Evolutionary conservation across 176 grass and related monocot species (phyloP), one percentile per base, ranked within the genome.

Genomic region (Typha latifolia): DNA sequence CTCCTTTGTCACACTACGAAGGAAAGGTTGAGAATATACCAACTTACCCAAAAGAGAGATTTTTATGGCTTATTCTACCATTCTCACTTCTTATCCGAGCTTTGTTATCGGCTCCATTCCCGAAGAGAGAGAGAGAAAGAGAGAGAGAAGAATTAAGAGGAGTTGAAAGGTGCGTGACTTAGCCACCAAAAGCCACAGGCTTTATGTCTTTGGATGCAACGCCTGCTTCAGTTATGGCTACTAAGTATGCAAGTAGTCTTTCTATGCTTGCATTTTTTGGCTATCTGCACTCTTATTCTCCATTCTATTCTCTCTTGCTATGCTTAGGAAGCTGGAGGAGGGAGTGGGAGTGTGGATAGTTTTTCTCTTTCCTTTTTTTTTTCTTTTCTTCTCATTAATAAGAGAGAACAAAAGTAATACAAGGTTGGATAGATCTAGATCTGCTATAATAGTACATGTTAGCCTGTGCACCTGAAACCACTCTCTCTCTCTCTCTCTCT

Each of bases 371-470:
- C 9, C 34, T 43, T 43, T 10, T 43, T 43, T 10, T 43, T 1
- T 43, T 43, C 3, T 29, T 1, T 29, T 43, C 37, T 43, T 43
- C 37, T 43, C 0, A 10, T 43, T 43, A 43, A 43, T 43, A 43
- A n/a, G 49, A 64, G 57, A 16, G 59, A 56, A 64, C 64, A 59
- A 61, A 48, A 14, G 56, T 3, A 21, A 68, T 23, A 51, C 14
- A 64, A 48, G 63, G 62, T 10, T 66, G 15, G 78, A 78, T 76
- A 70, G 86, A 79, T 90, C 82, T 69, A 73, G 75, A 85, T 85
- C 79, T 76, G 66, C 70, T 67, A 66, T 62, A 76, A 74, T 74
- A 69, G 69, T 49, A 57, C 77, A 73, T 61, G 29, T 62, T 49
- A 23, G 22, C 68, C 66, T 78, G 32, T 49, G 13, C 67, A 78